Evolutionary conservation across 257 asterid genomes (phyloP), one percentile per base, ranked within the genome.

Genomic region (Capsicum rhomboideum): DNA sequence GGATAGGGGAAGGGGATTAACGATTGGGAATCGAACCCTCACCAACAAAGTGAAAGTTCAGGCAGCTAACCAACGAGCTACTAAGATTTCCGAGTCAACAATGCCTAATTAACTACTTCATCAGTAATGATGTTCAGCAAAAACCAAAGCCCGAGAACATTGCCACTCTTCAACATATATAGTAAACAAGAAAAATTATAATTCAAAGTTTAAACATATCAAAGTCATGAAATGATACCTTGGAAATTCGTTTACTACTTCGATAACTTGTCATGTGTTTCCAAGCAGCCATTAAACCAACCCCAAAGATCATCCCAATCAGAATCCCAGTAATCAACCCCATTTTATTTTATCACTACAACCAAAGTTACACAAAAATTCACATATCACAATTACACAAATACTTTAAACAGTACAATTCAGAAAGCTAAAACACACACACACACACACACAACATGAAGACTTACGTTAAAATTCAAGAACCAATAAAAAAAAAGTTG

Each of bases 251-350:
- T 86, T 92, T 92, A 46, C 87, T 88, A 92, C 95, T 90, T 80
- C 99, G 92, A 75, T 90, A 83, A 53, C 69, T 86, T 94, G 95
- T 96, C 99, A 94, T 93, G 55, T 92, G 89, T 85, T 84, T 90
- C 98, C 98, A 96, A 18, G 93, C 98, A 44, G 93, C 95, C 99
- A 96, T 93, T 86, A 94, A 84, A 63, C 90, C 95, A 91, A 94
- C 92, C 88, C 99, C 99, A 49, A 89, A 87, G 79, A 94, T 29
- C 86, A 92, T 92, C 86, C 98, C 98, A 94, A 92, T 90, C 90
- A 92, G 82, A 83, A 94, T 87, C 83, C 98, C 98, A 79, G 97
- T 90, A 75, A 96, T 84, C 89, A 96, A 88, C 80, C 98, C 99
- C 99, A 96, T 84, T 84, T 85, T 8, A 23, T 16, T 44, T 67